A percentile compares a stretch with the other conserved stretches of the same genome.
Evolutionary conservation across 2,329 filamentous ascomycete genomes (phyloP).

Genomic region (Arthrobotrys entomopaga): DNA sequence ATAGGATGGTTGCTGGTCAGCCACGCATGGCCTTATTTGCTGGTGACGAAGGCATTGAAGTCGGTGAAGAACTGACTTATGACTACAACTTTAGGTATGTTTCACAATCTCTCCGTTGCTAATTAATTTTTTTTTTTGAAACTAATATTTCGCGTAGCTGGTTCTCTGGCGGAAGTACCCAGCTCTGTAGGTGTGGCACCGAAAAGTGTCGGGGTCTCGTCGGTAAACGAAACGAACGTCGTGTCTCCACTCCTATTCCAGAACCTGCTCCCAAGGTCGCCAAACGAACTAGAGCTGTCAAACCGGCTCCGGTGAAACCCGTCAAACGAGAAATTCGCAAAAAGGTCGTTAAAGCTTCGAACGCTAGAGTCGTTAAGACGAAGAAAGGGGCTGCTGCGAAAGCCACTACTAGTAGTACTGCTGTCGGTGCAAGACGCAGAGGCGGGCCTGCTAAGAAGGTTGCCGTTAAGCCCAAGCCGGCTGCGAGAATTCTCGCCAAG

Average conservation of each 20-base stretch:
- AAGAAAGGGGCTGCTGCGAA: constrained; percentile 41
- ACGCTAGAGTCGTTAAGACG: constrained; percentile 46
- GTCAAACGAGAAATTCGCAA: constrained; percentile 57
- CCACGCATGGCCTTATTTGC: constrained; percentile 97
- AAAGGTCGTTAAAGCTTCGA: constrained; percentile 52
- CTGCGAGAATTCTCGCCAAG: constrained; percentile 47
- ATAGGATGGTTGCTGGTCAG: constrained; percentile 83
- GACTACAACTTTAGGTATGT: constrained; percentile 79
- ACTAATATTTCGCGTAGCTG: constrained; percentile 62
- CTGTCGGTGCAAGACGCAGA: constrained; percentile 27
- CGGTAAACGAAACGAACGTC: constrained; percentile 61
- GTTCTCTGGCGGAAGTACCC: constrained; percentile 72
- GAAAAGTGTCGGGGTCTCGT: constrained; percentile 71
- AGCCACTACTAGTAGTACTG: constrained; percentile 16
- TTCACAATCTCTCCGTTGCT: constrained; percentile 4
- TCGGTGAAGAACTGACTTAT: constrained; percentile 94
- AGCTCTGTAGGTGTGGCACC: constrained; percentile 72
- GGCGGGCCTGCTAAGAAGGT: constrained; percentile 25
- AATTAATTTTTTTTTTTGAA: neutral
- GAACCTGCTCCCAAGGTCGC: constrained; percentile 43
- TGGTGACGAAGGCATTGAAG: constrained; percentile 87
- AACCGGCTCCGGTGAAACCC: constrained; percentile 26
- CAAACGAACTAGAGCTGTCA: constrained; percentile 41
- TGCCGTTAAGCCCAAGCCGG: constrained; percentile 49
- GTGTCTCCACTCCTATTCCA: constrained; percentile 35